phyloP scores from a whole-genome alignment of 495 filamentous ascomycete species.

The Aspergillus diversus region DNA sequence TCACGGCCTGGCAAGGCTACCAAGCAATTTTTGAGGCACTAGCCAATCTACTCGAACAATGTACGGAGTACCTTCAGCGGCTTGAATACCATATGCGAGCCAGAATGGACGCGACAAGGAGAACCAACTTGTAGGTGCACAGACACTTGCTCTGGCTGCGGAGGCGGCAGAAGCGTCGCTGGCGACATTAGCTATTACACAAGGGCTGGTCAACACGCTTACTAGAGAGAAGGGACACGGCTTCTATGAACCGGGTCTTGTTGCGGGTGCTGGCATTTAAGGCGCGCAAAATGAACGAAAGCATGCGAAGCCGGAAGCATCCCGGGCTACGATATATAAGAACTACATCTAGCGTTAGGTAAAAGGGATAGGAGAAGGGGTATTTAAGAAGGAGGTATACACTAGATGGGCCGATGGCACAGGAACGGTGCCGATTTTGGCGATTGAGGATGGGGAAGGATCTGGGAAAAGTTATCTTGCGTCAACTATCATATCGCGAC shows the following conservation, averaged over 20 bases:
- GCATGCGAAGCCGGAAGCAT: background rate
- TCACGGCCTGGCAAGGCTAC: background rate
- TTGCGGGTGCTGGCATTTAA: background rate
- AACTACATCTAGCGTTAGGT: background rate
- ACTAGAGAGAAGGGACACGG: background rate
- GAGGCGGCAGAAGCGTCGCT: background rate
- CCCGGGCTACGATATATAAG: background rate
- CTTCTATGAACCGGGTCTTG: background rate
- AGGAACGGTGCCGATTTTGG: background rate
- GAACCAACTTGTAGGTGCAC: background rate
- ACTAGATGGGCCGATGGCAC: background rate
- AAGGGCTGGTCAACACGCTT: background rate
- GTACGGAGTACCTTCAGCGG: background rate
- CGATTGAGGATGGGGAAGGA: constrained; percentile 3
- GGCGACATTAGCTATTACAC: background rate
- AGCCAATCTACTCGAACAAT: constrained; percentile 1
- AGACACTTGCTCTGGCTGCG: background rate
- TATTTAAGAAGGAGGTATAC: background rate
- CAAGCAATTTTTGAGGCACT: constrained; percentile 1
- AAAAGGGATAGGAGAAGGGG: background rate
- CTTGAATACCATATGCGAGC: background rate
- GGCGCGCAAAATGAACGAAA: background rate
- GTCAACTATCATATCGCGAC: background rate
- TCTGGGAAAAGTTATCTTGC: constrained; percentile 8
- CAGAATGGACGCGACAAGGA: background rate